These are phyloP conservation scores for Cucumis variabilis DNA, from an alignment of 331 rosid genomes.

Conservation along the genomic window DNA sequence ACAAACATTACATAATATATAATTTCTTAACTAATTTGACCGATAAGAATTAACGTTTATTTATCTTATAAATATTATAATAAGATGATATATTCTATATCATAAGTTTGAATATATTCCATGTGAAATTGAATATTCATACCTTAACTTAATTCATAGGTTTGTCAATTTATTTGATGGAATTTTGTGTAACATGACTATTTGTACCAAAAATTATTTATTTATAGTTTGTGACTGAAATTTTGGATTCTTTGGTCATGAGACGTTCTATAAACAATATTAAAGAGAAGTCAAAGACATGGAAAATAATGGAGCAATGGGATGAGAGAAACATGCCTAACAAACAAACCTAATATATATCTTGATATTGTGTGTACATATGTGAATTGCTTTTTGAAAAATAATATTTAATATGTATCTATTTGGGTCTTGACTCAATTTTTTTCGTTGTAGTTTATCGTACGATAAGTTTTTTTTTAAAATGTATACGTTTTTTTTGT, in stretches of 20 bases:
- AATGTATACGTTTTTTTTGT: too few species aligned
- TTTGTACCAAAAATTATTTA: background rate
- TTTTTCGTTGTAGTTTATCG: too few species aligned
- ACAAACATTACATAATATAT: too few species aligned
- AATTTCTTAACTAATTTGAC: too few species aligned
- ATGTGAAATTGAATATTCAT: background rate
- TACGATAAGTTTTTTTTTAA: too few species aligned
- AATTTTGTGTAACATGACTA: background rate
- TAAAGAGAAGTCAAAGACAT: background rate
- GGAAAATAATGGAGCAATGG: background rate
- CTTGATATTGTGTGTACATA: background rate
- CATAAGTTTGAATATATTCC: too few species aligned
- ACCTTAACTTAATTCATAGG: too few species aligned
- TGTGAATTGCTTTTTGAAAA: background rate
- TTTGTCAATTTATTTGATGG: background rate
- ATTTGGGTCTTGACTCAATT: too few species aligned
- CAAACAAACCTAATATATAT: background rate
- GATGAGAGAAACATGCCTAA: background rate
- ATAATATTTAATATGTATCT: too few species aligned
- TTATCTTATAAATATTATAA: background rate
- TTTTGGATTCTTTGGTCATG: background rate
- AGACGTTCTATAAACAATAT: background rate
- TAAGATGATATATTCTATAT: background rate
- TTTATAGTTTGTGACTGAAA: slow-evolving; percentile 5
- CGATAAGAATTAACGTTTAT: too few species aligned